These are phyloP conservation scores for Diaporthe citri DNA, from an alignment of 2,329 filamentous ascomycete species.

Conservation along the genomic window DNA sequence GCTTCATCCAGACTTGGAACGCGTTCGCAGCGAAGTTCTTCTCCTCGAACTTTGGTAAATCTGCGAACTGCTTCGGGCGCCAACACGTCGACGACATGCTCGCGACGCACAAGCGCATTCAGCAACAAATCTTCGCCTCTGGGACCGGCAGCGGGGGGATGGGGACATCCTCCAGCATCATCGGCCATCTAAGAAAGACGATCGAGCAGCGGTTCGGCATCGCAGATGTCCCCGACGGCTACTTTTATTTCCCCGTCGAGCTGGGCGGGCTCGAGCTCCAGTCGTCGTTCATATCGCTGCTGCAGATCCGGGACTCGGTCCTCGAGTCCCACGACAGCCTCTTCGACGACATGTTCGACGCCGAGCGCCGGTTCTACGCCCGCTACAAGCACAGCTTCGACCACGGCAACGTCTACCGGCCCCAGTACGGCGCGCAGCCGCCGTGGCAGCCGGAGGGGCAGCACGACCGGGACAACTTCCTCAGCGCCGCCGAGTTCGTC, in stretches of 20 bases:
- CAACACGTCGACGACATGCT: slow-evolving; percentile 66
- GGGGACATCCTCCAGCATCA: slow-evolving; percentile 56
- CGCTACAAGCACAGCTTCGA: slow-evolving; percentile 53
- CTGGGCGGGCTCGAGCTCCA: slow-evolving; percentile 61
- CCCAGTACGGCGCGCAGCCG: slow-evolving; percentile 39
- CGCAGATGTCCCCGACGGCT: slow-evolving; percentile 57
- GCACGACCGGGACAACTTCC: slow-evolving; percentile 54
- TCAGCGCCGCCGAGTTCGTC: slow-evolving; percentile 59
- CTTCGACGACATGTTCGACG: slow-evolving; percentile 50
- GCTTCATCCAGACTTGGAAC: slow-evolving; percentile 63
- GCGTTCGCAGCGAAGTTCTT: slow-evolving; percentile 66
- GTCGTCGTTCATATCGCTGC: slow-evolving; percentile 58
- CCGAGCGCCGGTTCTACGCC: slow-evolving; percentile 53
- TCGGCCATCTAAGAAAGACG: slow-evolving; percentile 65
- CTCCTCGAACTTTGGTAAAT: slow-evolving; percentile 63
- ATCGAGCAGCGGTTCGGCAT: slow-evolving; percentile 66
- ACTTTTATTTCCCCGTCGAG: slow-evolving; percentile 60
- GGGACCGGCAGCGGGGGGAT: slow-evolving; percentile 20
- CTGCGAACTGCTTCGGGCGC: slow-evolving; percentile 65
- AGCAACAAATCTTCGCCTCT: slow-evolving; percentile 59
- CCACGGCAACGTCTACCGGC: slow-evolving; percentile 39
- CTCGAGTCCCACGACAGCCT: slow-evolving; percentile 46
- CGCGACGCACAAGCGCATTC: slow-evolving; percentile 62
- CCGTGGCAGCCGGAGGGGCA: slow-evolving; percentile 48
- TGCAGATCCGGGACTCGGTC: slow-evolving; percentile 54